Conservation (phyloP, 2,329 filamentous ascomycete genomes). For the Esteya vermicola region DNA sequence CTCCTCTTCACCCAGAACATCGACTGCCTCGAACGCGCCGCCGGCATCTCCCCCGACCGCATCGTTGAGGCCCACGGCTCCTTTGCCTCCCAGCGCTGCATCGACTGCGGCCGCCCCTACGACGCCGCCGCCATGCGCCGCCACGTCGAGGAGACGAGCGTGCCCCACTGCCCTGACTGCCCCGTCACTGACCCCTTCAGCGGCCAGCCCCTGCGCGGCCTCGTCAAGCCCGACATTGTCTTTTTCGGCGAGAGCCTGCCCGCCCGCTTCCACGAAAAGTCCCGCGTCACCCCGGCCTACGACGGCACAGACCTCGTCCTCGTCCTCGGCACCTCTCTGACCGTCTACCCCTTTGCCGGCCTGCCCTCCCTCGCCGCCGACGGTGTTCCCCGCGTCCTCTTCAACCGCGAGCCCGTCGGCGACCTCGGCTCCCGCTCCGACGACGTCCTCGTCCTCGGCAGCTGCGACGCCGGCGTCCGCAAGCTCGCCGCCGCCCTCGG, state of each 20-base stretch:
- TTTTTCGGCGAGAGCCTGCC: constrained; percentile 68
- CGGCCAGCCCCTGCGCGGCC: constrained; percentile 43
- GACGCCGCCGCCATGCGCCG: constrained; percentile 61
- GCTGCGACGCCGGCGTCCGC: constrained; percentile 71
- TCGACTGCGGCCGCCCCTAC: constrained; percentile 65
- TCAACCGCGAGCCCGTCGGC: constrained; percentile 78
- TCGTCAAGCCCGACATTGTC: constrained; percentile 89
- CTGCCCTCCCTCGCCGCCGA: constrained; percentile 52
- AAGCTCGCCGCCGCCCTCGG: constrained; percentile 67
- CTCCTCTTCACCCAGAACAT: constrained; percentile 98
- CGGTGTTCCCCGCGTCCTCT: constrained; percentile 60
- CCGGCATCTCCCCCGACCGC: constrained; percentile 65
- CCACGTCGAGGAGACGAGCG: constrained; percentile 49
- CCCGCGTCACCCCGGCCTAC: constrained; percentile 27
- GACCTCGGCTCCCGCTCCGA: constrained; percentile 62
- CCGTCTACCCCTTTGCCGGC: constrained; percentile 64
- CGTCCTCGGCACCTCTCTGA: constrained; percentile 13
- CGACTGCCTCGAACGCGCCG: constrained; percentile 79
- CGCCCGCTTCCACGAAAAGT: constrained; percentile 45
- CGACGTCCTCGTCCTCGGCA: constrained; percentile 70
- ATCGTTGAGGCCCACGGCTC: constrained; percentile 93
- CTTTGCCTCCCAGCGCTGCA: constrained; percentile 82
- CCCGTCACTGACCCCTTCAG: not conserved
- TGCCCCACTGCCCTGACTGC: constrained; percentile 50
- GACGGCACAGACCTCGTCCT: constrained; percentile 22